Evolutionary conservation across 306 rosid genomes (phyloP).

Genomic region (Alnus glutinosa): DNA sequence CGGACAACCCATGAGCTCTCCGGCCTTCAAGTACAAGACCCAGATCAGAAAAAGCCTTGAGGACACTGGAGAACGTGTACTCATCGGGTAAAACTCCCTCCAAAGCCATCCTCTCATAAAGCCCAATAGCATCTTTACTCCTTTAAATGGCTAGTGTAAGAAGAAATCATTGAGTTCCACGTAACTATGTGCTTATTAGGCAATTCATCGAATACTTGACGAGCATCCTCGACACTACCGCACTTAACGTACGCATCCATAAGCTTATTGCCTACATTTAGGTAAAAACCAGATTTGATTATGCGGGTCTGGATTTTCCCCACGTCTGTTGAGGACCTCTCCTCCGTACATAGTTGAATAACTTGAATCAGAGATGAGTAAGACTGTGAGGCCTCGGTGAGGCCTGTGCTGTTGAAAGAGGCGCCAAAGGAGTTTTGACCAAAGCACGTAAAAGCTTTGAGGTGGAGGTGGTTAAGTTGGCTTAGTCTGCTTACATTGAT

Average conservation of each 20-base stretch:
- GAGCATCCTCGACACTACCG: constrained; percentile 46
- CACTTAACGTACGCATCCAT: constrained; percentile 54
- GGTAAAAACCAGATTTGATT: constrained; percentile 40
- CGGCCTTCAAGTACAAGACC: constrained; percentile 39
- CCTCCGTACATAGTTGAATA: constrained; percentile 30
- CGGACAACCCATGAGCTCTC: constrained; percentile 64
- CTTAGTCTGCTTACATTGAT: neutral
- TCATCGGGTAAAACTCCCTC: constrained; percentile 66
- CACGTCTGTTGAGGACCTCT: constrained; percentile 38
- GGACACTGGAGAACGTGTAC: constrained; percentile 56
- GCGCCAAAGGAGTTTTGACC: constrained; percentile 12
- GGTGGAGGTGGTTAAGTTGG: neutral
- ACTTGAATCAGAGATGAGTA: constrained; percentile 41
- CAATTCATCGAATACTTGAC: constrained; percentile 60
- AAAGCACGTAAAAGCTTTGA: constrained; percentile 8
- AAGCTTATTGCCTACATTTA: constrained; percentile 48
- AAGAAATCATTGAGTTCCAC: constrained; percentile 65
- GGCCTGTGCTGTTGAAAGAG: neutral
- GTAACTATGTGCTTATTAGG: constrained; percentile 47
- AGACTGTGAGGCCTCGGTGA: constrained; percentile 22
- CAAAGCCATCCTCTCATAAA: constrained; percentile 47
- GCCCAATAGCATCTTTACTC: constrained; percentile 49
- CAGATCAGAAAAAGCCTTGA: constrained; percentile 57
- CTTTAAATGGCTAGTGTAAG: constrained; percentile 35
- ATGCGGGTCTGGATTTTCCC: constrained; percentile 44